These are phyloP conservation scores for Nakaseomyces delphensis DNA, from an alignment of 1,139 yeast genomes.

Conservation along the genomic window DNA sequence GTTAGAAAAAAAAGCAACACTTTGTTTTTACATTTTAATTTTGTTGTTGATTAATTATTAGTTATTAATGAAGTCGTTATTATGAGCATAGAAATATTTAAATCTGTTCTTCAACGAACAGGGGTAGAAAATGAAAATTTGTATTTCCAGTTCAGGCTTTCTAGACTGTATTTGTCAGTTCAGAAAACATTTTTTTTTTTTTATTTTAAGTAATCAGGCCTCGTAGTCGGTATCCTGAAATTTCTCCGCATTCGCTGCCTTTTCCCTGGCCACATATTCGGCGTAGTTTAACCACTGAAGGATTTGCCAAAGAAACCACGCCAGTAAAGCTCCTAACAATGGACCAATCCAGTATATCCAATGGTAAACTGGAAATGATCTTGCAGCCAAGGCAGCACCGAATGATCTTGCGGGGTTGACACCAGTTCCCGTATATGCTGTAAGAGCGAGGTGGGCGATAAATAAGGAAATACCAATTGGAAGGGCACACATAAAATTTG, in stretches of 20 bases:
- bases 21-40: no score
- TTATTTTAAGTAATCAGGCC: no score
- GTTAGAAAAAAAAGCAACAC: no score
- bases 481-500: slow-evolving; percentile 71
- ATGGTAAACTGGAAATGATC: slow-evolving; percentile 66
- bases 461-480: slow-evolving; percentile 74
- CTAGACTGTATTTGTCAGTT: no score
- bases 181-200: no score
- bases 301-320: slow-evolving; percentile 56
- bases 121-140: no score
- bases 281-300: slow-evolving; percentile 54
- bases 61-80: no score
- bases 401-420: slow-evolving; percentile 82
- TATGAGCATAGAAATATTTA: no score
- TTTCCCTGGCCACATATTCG: slow-evolving; percentile 6
- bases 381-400: slow-evolving; percentile 70
- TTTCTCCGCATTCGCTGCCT: slow-evolving; percentile 8
- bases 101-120: no score
- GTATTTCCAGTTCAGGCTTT: no score
- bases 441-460: slow-evolving; percentile 71
- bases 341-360: slow-evolving; percentile 95
- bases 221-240: background rate
- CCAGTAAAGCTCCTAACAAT: slow-evolving; percentile 53
- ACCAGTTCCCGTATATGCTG: slow-evolving; percentile 84
- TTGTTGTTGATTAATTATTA: no score